Percentiles rank a stretch among this genome's conserved stretches.
Conservation (phyloP, 1,139 yeast genomes). For the Yamadazyma diddensiae region DNA sequence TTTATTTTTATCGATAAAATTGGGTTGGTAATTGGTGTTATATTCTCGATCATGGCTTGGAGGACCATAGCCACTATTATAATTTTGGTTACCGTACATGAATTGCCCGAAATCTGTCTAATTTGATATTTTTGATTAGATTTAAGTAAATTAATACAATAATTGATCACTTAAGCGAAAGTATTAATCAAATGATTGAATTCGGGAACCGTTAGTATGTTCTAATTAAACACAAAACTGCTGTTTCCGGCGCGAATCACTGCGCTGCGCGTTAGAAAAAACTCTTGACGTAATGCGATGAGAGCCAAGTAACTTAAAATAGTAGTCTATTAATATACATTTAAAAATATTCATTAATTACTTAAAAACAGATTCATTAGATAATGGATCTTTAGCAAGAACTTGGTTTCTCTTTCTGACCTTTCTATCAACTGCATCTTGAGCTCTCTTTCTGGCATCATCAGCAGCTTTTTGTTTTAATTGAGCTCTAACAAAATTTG, state of each 20-base stretch:
- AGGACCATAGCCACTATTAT: constrained; percentile 1
- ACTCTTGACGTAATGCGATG: background rate
- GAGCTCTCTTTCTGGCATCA: constrained; percentile 74
- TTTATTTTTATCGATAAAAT: background rate
- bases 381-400: constrained; percentile 77
- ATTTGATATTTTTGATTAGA: too few relatives aligned
- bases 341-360: constrained; percentile 19
- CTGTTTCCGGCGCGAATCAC: too few relatives aligned
- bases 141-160: too few relatives aligned
- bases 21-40: background rate
- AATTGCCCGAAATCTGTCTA: too few relatives aligned
- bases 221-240: too few relatives aligned
- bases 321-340: too few relatives aligned
- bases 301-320: too few relatives aligned
- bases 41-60: constrained; percentile 1
- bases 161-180: too few relatives aligned
- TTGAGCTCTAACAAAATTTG: constrained; percentile 93
- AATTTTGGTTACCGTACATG: constrained; percentile 1
- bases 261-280: too few relatives aligned
- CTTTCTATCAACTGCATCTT: constrained; percentile 75
- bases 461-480: constrained; percentile 74
- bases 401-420: constrained; percentile 73
- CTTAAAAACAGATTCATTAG: constrained; percentile 75
- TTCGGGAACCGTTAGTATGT: too few relatives aligned
- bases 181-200: too few relatives aligned